Conservation (phyloP, 495 filamentous ascomycete genomes). For the Podospora pseudoanserina region DNA sequence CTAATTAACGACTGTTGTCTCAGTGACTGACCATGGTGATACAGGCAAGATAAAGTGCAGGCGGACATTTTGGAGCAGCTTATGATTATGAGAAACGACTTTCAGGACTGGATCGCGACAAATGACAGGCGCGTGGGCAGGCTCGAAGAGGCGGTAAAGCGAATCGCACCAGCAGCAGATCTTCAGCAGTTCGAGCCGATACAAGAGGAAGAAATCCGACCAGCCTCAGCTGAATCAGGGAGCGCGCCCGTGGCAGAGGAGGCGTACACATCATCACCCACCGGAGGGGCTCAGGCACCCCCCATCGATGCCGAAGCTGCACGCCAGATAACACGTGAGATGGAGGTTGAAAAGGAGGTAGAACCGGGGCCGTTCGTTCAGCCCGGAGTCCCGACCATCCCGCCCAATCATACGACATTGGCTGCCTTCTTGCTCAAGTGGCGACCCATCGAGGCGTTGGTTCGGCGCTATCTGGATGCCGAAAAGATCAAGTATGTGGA, state of each 20-base stretch:
- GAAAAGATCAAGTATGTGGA: conserved; percentile 60
- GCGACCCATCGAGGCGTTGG: conserved; percentile 58
- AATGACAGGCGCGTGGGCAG: conserved; percentile 25
- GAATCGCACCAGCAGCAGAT: conserved; percentile 17
- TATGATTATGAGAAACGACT: conserved; percentile 31
- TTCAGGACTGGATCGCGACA: conserved; percentile 24
- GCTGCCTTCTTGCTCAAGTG: conserved; percentile 74
- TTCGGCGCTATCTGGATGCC: conserved; percentile 42
- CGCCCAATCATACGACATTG: conserved; percentile 74
- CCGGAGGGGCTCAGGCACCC: conserved; percentile 13
- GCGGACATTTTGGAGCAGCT: conserved; percentile 48
- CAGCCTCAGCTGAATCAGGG: conserved; percentile 25
- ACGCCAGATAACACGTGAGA: conserved; percentile 31
- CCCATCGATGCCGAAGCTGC: conserved; percentile 29
- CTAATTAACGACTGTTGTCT: not conserved
- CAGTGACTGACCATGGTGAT: conserved; percentile 16
- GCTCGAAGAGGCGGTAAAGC: conserved; percentile 25
- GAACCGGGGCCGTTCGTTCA: conserved; percentile 44
- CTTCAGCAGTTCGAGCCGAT: conserved; percentile 11
- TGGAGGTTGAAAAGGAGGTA: conserved; percentile 44
- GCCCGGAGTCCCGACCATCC: conserved; percentile 61
- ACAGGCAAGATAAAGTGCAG: conserved; percentile 51
- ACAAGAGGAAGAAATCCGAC: conserved; percentile 25
- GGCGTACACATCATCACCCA: conserved; percentile 22
- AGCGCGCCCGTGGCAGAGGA: conserved; percentile 20